Evolutionary conservation across 805 yeast species (phyloP).

Genomic region (Zygotorulaspora sp.): DNA sequence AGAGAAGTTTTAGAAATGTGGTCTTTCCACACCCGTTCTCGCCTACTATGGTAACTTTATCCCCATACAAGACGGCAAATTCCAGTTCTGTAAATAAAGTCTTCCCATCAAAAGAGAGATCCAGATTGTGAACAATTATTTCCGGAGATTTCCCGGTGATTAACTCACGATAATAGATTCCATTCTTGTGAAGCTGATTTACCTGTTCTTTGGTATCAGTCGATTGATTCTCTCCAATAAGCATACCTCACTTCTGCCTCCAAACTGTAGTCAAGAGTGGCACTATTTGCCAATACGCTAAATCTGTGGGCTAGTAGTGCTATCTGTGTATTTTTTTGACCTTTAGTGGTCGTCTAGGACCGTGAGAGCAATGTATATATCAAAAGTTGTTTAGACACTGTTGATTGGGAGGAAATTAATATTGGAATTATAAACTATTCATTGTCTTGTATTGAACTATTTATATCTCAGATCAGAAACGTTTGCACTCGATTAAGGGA

Average conservation of each 20-base stretch:
- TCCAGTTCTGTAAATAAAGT: conserved; percentile 16
- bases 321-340: not conserved
- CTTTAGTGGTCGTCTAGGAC: not conserved
- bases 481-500: not conserved
- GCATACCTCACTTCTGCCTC: not conserved
- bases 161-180: conserved; percentile 13
- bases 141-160: conserved; percentile 15
- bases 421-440: not conserved
- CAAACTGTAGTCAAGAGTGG: not conserved
- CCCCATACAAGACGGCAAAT: conserved; percentile 14
- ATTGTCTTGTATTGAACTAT: not conserved
- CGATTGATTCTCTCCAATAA: conserved; percentile 4
- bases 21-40: conserved; percentile 52
- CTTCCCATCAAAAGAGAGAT: conserved; percentile 13
- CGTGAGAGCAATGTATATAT: not conserved
- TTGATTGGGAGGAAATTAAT: no score
- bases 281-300: not conserved
- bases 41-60: conserved; percentile 43
- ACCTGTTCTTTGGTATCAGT: conserved; percentile 5
- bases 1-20: conserved; percentile 44
- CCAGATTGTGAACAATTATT: conserved; percentile 10
- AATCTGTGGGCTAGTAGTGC: not conserved
- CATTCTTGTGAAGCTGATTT: conserved; percentile 11
- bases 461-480: not conserved
- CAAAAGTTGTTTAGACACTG: not conserved